A percentile compares a stretch with the other conserved stretches of the same genome.
phyloP scores from a whole-genome alignment of 371 early-diverging fungal species.

The Mortierella sp. region DNA sequence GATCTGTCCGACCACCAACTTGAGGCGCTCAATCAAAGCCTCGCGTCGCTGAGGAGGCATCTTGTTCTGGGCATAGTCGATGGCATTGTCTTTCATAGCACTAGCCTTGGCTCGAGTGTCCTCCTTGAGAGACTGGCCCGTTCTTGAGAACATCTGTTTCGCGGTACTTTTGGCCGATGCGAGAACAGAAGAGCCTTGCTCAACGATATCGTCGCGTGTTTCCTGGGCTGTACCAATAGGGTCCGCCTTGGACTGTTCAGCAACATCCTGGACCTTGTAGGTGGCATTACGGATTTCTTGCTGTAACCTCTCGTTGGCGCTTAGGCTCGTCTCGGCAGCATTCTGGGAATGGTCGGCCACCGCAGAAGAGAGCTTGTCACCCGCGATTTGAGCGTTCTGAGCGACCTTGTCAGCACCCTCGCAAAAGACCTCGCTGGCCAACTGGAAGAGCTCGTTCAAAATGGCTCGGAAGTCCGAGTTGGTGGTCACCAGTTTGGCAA shows the following conservation, averaged over 20 bases:
- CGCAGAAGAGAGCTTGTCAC: slow-evolving; percentile 35
- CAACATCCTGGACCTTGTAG: slow-evolving; percentile 8
- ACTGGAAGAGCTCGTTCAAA: slow-evolving; percentile 58
- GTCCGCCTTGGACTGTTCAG: slow-evolving; percentile 16
- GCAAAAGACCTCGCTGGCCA: slow-evolving; percentile 62
- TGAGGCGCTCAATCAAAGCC: slow-evolving; percentile 59
- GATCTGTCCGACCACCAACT: slow-evolving; percentile 57
- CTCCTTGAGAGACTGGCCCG: too few species aligned
- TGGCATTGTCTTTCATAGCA: not conserved
- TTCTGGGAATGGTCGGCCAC: slow-evolving; percentile 1
- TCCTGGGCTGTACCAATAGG: slow-evolving; percentile 6
- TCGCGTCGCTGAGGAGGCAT: slow-evolving; percentile 58
- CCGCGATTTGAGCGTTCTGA: slow-evolving; percentile 40
- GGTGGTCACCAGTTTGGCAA: slow-evolving; percentile 60
- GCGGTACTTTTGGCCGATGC: too few species aligned
- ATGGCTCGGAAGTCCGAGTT: slow-evolving; percentile 64
- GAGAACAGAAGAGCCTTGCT: too few species aligned
- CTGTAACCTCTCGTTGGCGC: slow-evolving; percentile 10
- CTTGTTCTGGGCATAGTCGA: slow-evolving; percentile 41
- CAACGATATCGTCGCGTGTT: slow-evolving; percentile 2
- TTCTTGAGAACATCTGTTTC: too few species aligned
- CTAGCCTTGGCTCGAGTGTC: too few species aligned
- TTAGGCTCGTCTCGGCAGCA: slow-evolving; percentile 3
- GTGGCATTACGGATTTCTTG: slow-evolving; percentile 17
- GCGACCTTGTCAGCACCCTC: slow-evolving; percentile 55